Evolutionary conservation across 129 eudicot species (phyloP), one percentile per base, ranked within the genome.

Genomic region (Lactuca sativa): DNA sequence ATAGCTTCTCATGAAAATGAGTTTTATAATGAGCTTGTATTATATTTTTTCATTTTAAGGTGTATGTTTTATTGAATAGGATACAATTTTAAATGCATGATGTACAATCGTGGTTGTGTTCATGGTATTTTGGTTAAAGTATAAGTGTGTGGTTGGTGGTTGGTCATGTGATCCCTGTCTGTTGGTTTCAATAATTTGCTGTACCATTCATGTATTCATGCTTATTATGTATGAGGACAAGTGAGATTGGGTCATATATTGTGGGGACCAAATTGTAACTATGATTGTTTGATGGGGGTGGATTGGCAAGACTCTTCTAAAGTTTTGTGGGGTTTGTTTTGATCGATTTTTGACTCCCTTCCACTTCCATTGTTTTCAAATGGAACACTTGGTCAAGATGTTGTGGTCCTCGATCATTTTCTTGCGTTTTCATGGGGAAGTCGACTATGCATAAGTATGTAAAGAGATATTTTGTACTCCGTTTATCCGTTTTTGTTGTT

Each of bases 141-240:
- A 76, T 74, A 73, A 79, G 75, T 44, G 70, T 66, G 41, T 25
- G 75, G 75, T 61, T 59, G 80, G 48, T 59, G 70, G 70, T 68
- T 76, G 51, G 51, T 67, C 79, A 73, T 79, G 79, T 73, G 83
- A 79, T 67, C 49, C 21, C 53, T 79, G 83, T 78, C 70, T 72
- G 59, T 73, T 73, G 76, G 49, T 73, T 73, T 66, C 71, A 67
- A 79, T 79, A 58, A 79, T 73, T 61, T 67, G 59, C 52, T 34
- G 81, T 66, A 71, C 66, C 41, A 74, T 33, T 66, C 66, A 32
- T 73, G 74, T 68, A 52, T 66, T 40, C 77, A 37, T 73, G 71
- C 83, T 40, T 41, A 31, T 53, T 79, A 79, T 61, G 70, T 67
- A 73, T 73, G 64, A 72, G 52, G 82, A 64, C 82, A 71, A 71